Evolutionary conservation across 352 stramenopile species (phyloP).

Genomic region (Pythium monospermum): DNA sequence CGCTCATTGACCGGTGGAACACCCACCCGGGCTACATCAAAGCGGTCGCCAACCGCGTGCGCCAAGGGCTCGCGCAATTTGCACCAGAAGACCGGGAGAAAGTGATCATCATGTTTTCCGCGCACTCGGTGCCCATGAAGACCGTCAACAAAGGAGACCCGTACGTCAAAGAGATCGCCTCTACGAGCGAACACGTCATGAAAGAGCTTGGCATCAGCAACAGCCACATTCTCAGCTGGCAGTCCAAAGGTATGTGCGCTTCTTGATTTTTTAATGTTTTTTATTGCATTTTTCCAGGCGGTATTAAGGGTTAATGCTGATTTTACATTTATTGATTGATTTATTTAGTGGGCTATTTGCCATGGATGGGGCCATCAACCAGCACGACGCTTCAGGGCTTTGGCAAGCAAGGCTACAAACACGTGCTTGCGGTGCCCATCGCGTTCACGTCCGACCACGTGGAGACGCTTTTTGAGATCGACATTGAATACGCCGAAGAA

Average conservation of each 20-base stretch:
- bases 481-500: constrained; percentile 98
- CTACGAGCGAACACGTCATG: constrained; percentile 72
- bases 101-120: constrained; percentile 89
- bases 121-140: constrained; percentile 88
- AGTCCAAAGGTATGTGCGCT: constrained; percentile 79
- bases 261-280: background rate
- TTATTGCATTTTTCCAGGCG: background rate
- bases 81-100: constrained; percentile 85
- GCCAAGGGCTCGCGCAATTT: constrained; percentile 90
- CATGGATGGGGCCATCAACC: constrained; percentile 98
- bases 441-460: constrained; percentile 99
- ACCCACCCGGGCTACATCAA: constrained; percentile 95
- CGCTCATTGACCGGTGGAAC: constrained; percentile 91
- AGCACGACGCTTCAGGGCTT: constrained; percentile 93
- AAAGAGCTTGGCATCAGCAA: constrained; percentile 60
- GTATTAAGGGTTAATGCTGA: no score
- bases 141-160: constrained; percentile 87
- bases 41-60: constrained; percentile 90
- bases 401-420: constrained; percentile 90
- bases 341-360: constrained; percentile 92
- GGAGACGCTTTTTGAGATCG: constrained; percentile 99
- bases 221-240: constrained; percentile 91
- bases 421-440: constrained; percentile 97
- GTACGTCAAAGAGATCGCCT: constrained; percentile 84
- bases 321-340: no score